phyloP scores from a whole-genome alignment of 179 eudicot species.

The Camellia oleifera region DNA sequence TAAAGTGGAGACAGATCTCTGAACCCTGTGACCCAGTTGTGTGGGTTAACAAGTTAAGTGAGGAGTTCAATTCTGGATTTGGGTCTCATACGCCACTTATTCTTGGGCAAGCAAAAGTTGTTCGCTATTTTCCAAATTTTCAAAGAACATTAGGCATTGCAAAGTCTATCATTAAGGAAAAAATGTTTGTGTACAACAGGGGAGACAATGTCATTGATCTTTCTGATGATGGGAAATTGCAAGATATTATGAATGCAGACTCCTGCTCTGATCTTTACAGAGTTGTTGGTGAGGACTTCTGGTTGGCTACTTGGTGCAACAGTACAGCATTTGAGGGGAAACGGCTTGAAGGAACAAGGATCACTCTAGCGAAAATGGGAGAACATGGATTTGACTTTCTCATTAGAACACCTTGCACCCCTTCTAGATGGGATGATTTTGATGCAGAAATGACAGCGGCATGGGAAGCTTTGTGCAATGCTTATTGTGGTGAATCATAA shows the following conservation, averaged over 20 bases:
- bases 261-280: conserved; percentile 84
- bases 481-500: conserved; percentile 79
- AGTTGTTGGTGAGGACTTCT: conserved; percentile 85
- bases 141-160: conserved; percentile 72
- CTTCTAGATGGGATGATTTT: conserved; percentile 90
- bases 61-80: conserved; percentile 96
- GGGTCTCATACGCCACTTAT: conserved; percentile 91
- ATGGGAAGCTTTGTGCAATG: conserved; percentile 92
- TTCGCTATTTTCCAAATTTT: conserved; percentile 79
- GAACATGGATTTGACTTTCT: conserved; percentile 83
- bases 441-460: conserved; percentile 86
- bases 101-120: conserved; percentile 86
- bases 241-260: conserved; percentile 66
- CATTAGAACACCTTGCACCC: conserved; percentile 90
- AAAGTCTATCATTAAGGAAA: conserved; percentile 70
- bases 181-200: conserved; percentile 64
- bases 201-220: conserved; percentile 67
- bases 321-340: conserved; percentile 82
- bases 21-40: conserved; percentile 99
- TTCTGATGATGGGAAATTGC: conserved; percentile 57
- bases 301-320: conserved; percentile 91
- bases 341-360: conserved; percentile 93
- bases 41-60: conserved; percentile 94
- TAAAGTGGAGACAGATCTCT: conserved; percentile 97
- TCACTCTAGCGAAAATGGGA: conserved; percentile 75